Evolutionary conservation across 192 early-diverging fungal genomes (phyloP), one percentile per base, ranked within the genome.

Genomic region (Rhizophagus sp.): DNA sequence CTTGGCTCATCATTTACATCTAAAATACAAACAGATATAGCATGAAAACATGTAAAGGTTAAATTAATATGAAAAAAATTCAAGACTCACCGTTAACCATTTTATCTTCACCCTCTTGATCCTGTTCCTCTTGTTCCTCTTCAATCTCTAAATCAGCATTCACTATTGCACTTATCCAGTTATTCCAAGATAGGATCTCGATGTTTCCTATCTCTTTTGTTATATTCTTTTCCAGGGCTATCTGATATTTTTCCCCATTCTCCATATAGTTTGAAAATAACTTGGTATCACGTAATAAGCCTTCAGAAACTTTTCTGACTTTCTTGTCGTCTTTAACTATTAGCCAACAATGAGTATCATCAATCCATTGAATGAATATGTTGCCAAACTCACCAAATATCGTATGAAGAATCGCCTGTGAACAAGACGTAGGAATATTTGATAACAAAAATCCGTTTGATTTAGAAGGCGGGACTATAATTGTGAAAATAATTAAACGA

Each of bases 331-430:
- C 33, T 61, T 62, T 79, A 17, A 79, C 66, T n/a, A 27, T 71
- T 22, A 79, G 30, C 78, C 78, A 79, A 72, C 78, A 79, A 79
- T 79, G 27, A 1, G 78, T 62, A 72, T 79, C 78, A 63, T 79
- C 78, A 22, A 69, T 62, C 78, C 78, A 79, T 41, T 41, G 47
- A 33, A 79, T 52, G 62, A 71, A 79, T 62, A 79, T 69, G 11
- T 57, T 57, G 4, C 67, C 78, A 36, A 61, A 79, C 13, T 79
- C 78, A 36, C 30, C 78, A 22, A 79, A 79, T 41, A 79, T 57
- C 12, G 68, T 61, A n/a, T 41, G 17, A n/a, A 79, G n/a, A 25
- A 50, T 62, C 33, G 13, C 17, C 25, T 79, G 67, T 7, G 47
- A 36, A 11, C 64, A 68, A 30, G 30, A 68, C 25, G 33, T 2